Conservation (phyloP, 305 asterid species). For the Fraxinus xanthoxyloides region DNA sequence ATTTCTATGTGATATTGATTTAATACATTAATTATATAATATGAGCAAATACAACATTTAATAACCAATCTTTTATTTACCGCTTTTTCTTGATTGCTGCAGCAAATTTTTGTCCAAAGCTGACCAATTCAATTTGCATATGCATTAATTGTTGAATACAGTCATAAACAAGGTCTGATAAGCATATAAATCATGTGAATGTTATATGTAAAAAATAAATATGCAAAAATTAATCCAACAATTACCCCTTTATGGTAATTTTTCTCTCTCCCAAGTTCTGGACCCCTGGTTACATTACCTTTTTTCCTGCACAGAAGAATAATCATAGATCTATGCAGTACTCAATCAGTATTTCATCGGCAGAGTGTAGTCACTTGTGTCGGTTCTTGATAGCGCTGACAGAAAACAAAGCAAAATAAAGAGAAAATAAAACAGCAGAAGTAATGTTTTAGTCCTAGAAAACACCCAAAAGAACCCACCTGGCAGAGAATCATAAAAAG, state of each 20-base stretch:
- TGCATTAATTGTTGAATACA: neutral
- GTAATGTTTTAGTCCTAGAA: constrained; percentile 6
- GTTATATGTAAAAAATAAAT: neutral
- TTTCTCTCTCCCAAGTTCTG: neutral
- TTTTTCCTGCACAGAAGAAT: constrained; percentile 6
- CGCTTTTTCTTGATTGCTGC: constrained; percentile 9
- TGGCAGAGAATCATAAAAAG: constrained; percentile 1
- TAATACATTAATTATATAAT: neutral
- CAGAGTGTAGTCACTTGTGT: constrained; percentile 32
- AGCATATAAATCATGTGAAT: neutral
- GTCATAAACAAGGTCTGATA: neutral
- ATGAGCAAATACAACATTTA: neutral
- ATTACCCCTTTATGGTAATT: neutral
- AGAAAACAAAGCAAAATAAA: neutral
- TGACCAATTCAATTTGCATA: neutral
- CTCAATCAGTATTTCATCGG: constrained; percentile 4
- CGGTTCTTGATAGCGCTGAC: constrained; percentile 5
- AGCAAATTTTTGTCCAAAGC: neutral
- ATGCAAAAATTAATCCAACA: neutral
- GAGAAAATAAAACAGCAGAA: neutral
- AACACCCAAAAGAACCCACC: neutral
- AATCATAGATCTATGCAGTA: constrained; percentile 31
- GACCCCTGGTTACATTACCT: constrained; percentile 6
- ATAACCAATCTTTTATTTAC: constrained; percentile 7
- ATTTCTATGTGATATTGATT: constrained; percentile 14